Evolutionary conservation across 352 stramenopile species (phyloP).

Genomic region (Phytophthora boehmeriae): DNA sequence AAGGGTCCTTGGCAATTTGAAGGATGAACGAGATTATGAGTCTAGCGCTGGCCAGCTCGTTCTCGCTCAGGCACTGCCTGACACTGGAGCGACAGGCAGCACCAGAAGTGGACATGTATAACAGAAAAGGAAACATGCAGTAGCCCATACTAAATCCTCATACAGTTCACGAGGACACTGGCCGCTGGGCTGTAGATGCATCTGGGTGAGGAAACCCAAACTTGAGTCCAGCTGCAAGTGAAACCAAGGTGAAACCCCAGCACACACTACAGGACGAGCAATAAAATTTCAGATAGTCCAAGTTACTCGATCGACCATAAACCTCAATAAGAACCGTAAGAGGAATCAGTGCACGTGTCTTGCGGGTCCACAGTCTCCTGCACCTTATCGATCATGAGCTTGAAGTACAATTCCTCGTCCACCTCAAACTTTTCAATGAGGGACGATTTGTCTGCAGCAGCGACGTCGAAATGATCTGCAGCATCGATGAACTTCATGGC

Average conservation of each 20-base stretch:
- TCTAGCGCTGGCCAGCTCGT: not conserved
- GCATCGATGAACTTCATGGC: conserved; percentile 51
- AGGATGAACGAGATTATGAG: not conserved
- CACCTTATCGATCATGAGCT: conserved; percentile 1
- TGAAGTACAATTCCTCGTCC: conserved; percentile 26
- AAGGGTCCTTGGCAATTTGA: no score
- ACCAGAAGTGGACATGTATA: no score
- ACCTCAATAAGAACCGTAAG: not conserved
- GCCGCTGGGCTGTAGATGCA: no score
- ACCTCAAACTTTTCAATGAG: conserved; percentile 34
- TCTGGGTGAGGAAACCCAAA: no score
- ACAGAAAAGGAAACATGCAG: not conserved
- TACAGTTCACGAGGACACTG: not conserved
- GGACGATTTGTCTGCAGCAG: conserved; percentile 21
- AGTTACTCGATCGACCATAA: no score
- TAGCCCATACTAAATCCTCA: not conserved
- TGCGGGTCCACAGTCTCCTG: conserved; percentile 13
- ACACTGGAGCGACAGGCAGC: not conserved
- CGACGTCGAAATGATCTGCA: conserved; percentile 35
- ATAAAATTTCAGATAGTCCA: no score
- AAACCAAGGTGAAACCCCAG: no score
- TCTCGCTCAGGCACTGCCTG: not conserved
- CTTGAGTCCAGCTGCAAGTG: no score
- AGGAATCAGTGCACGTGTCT: conserved; percentile 11
- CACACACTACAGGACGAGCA: no score